These are phyloP conservation scores for Pseudogymnoascus sp. DNA, from an alignment of 2,329 filamentous ascomycete species.

Conservation along the genomic window DNA sequence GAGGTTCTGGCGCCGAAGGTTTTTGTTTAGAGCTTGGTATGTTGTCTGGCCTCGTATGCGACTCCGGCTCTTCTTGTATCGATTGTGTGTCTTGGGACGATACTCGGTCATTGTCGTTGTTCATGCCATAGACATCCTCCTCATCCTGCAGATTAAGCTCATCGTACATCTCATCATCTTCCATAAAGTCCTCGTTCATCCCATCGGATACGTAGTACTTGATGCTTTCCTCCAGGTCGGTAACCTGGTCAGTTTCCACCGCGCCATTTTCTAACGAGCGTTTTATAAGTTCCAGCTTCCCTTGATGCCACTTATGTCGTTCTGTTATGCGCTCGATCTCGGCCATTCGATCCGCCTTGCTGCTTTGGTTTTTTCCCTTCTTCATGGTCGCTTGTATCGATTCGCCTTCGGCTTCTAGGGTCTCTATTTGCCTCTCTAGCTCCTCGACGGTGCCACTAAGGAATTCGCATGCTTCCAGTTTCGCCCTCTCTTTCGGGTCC, in stretches of 20 bases:
- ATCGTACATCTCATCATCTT: slow-evolving; percentile 93
- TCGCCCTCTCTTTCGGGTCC: slow-evolving; percentile 96
- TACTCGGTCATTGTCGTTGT: slow-evolving; percentile 69
- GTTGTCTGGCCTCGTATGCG: slow-evolving; percentile 39
- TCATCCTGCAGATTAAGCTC: slow-evolving; percentile 89
- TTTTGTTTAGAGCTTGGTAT: slow-evolving; percentile 41
- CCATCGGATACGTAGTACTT: slow-evolving; percentile 92
- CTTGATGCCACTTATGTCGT: slow-evolving; percentile 92
- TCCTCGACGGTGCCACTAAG: slow-evolving; percentile 81
- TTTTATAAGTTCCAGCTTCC: slow-evolving; percentile 83
- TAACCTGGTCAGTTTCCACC: slow-evolving; percentile 79
- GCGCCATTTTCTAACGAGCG: slow-evolving; percentile 88
- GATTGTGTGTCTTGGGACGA: slow-evolving; percentile 97
- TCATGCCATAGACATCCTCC: slow-evolving; percentile 78
- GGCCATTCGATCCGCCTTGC: slow-evolving; percentile 79
- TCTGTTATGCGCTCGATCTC: slow-evolving; percentile 80
- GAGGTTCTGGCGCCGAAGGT: slow-evolving; percentile 48
- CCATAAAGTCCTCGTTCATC: slow-evolving; percentile 79
- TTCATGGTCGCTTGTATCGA: slow-evolving; percentile 80
- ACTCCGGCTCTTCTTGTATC: slow-evolving; percentile 74
- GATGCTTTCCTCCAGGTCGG: slow-evolving; percentile 83
- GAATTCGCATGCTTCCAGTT: slow-evolving; percentile 81
- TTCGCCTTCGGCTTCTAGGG: slow-evolving; percentile 83
- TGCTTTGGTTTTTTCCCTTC: slow-evolving; percentile 81
- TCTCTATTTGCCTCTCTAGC: slow-evolving; percentile 87